Evolutionary conservation across 2,329 filamentous ascomycete species (phyloP), one percentile per base, ranked within the genome.

Genomic region (Diaporthe aspalathi): DNA sequence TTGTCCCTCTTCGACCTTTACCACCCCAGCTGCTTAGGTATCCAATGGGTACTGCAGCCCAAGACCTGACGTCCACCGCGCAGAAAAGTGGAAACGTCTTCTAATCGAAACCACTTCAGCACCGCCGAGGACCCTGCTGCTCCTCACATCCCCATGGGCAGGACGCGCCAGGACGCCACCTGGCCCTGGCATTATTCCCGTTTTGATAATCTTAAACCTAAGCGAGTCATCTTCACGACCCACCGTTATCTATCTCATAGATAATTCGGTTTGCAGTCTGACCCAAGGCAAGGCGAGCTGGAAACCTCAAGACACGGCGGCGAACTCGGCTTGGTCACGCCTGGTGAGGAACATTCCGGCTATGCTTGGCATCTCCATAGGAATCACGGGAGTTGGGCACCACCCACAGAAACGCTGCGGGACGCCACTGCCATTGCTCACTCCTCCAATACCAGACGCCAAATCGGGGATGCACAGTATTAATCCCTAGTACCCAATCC

Each of bases 161-260:
- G 22, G 43, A 27, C 43, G 14, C 60, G n/a, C 22, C 60, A 49
- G n/a, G 43, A 63, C 35, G 63, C 62, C 29, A 22, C 45, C 24
- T 16, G 40, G 22, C 14, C 70, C 70, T 54, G n/a, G 12, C 54
- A 20, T 47, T 63, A 24, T 20, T 47, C 54, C 63, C 60, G 63
- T 68, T 71, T 68, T 63, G 69, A 40, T 54, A 54, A 68, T 71
- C 70, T 71, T 40, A 17, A 32, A 63, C 17, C n/a, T 35, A 49
- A 29, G 47, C 38, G 22, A 60, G 47, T 22, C 53, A 62, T 47
- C 14, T 32, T 17, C 5, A n/a, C 32, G 56, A n/a, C 60, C 70
- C 70, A 71, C 70, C 54, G 53, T 68, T 71, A 71, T 71, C 70
- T 53, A 27, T 22, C n/a, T 45, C 29, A 60, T 70, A 67, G 38